Conservation (phyloP, 805 yeast species). For the Yamadazyma tumulicola region DNA sequence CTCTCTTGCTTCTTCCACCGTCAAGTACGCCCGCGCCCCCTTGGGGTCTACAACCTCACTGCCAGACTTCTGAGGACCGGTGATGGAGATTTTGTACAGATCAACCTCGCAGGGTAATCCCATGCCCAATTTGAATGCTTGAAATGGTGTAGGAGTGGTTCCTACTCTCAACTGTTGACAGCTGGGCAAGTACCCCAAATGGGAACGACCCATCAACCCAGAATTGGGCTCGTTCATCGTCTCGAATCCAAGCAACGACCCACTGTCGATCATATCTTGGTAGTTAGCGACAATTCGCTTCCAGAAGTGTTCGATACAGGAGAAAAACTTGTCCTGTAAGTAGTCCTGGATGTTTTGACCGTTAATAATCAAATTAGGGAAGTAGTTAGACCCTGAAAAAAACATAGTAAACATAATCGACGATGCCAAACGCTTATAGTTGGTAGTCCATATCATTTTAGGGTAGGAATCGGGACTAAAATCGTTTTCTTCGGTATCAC, state of each 20-base stretch:
- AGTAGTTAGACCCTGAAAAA: constrained; percentile 71
- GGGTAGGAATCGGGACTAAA: constrained; percentile 50
- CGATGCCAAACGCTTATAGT: constrained; percentile 71
- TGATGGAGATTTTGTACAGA: constrained; percentile 60
- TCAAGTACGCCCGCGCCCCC: constrained; percentile 69
- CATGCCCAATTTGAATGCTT: constrained; percentile 72
- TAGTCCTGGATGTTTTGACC: constrained; percentile 76
- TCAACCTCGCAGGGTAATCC: constrained; percentile 72
- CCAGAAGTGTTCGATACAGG: constrained; percentile 46
- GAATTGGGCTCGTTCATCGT: constrained; percentile 80
- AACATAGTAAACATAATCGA: constrained; percentile 83
- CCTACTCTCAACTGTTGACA: constrained; percentile 69
- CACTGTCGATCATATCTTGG: constrained; percentile 35
- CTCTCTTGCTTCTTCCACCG: constrained; percentile 33
- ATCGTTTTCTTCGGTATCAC: constrained; percentile 13
- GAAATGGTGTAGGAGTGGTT: constrained; percentile 78
- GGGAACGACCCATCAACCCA: constrained; percentile 65
- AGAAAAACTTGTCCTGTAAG: constrained; percentile 60
- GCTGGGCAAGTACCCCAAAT: constrained; percentile 54
- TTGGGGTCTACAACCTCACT: constrained; percentile 57
- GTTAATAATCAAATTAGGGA: constrained; percentile 72
- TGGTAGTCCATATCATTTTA: constrained; percentile 92
- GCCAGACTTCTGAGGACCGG: constrained; percentile 74
- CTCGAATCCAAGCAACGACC: constrained; percentile 74
- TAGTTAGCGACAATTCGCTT: constrained; percentile 19